Evolutionary conservation across 352 stramenopile species (phyloP).

Genomic region (Halophytophthora polymorphica): DNA sequence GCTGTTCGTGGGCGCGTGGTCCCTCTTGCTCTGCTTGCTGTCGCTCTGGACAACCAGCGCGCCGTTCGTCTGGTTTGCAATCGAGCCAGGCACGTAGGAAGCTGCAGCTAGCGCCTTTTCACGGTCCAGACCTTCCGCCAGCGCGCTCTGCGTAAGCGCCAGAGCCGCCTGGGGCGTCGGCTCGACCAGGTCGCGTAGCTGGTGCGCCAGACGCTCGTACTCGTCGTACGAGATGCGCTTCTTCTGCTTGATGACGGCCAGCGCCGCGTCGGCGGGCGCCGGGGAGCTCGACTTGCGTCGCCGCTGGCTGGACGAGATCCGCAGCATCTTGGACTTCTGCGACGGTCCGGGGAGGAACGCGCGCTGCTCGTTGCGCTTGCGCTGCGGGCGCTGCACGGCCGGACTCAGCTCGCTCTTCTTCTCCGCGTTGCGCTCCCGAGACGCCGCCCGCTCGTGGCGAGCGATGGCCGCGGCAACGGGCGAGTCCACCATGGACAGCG

Average conservation of each 20-base stretch:
- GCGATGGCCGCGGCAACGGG: no score
- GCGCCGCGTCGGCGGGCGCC: conserved; percentile 46
- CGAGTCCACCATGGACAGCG: conserved; percentile 10
- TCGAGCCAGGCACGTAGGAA: conserved; percentile 41
- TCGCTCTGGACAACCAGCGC: conserved; percentile 20
- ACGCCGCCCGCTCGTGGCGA: conserved; percentile 22
- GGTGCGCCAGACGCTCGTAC: conserved; percentile 61
- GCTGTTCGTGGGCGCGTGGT: conserved; percentile 17
- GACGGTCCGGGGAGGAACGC: conserved; percentile 41
- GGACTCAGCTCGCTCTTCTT: conserved; percentile 27
- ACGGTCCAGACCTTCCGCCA: conserved; percentile 43
- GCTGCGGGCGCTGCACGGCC: conserved; percentile 21
- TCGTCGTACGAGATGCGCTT: conserved; percentile 78
- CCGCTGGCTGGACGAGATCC: conserved; percentile 25
- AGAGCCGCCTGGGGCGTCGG: conserved; percentile 53
- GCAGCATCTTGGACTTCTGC: conserved; percentile 47
- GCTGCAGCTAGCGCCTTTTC: conserved; percentile 22
- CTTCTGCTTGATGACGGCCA: conserved; percentile 68
- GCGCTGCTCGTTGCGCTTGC: conserved; percentile 42
- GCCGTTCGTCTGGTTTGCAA: conserved; percentile 21
- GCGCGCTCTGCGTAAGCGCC: conserved; percentile 49
- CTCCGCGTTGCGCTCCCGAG: conserved; percentile 20
- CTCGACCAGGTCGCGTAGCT: conserved; percentile 68
- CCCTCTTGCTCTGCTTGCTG: conserved; percentile 10
- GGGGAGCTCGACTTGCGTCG: conserved; percentile 28